Evolutionary conservation across 768 basidiomycete genomes (phyloP).

Genomic region (Sarcomyxa edulis): DNA sequence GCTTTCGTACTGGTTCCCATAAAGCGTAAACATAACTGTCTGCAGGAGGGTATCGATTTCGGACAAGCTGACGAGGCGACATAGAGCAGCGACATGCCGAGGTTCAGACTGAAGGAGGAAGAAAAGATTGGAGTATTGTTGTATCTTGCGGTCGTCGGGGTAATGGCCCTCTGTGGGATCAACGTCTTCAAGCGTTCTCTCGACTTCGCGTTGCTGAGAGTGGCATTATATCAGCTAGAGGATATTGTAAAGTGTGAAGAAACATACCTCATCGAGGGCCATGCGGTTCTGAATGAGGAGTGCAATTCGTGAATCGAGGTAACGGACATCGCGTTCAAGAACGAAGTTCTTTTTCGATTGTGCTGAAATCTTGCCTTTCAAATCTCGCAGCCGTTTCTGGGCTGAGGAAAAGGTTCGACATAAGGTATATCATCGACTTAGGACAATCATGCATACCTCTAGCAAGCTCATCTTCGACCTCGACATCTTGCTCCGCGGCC

Average conservation of each 20-base stretch:
- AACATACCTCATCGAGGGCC: slow-evolving; percentile 86
- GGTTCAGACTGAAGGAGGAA: slow-evolving; percentile 98
- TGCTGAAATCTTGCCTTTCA: slow-evolving; percentile 95
- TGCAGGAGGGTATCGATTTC: slow-evolving; percentile 99
- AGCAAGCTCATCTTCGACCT: slow-evolving; percentile 95
- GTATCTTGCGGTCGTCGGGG: slow-evolving; percentile 89
- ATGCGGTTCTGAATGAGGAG: slow-evolving; percentile 97
- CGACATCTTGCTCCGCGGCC: slow-evolving; percentile 98
- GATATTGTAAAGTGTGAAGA: neutral
- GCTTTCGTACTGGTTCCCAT: slow-evolving; percentile 98
- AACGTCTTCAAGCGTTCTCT: slow-evolving; percentile 91
- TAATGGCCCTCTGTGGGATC: slow-evolving; percentile 90
- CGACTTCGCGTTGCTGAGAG: slow-evolving; percentile 86
- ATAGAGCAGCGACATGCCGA: slow-evolving; percentile 92
- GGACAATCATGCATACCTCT: slow-evolving; percentile 53
- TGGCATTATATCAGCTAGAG: slow-evolving; percentile 10
- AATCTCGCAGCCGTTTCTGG: slow-evolving; percentile 92
- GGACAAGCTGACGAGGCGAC: slow-evolving; percentile 90
- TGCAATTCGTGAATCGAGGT: slow-evolving; percentile 95
- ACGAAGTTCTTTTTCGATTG: slow-evolving; percentile 99
- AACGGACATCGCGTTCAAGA: slow-evolving; percentile 95
- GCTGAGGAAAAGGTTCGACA: slow-evolving; percentile 40
- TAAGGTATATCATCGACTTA: slow-evolving; percentile 5
- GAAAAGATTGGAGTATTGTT: slow-evolving; percentile 98
- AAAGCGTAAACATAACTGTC: slow-evolving; percentile 99